Evolutionary conservation across 139 green algal species (phyloP).

Genomic region (Trebouxia sp.): DNA sequence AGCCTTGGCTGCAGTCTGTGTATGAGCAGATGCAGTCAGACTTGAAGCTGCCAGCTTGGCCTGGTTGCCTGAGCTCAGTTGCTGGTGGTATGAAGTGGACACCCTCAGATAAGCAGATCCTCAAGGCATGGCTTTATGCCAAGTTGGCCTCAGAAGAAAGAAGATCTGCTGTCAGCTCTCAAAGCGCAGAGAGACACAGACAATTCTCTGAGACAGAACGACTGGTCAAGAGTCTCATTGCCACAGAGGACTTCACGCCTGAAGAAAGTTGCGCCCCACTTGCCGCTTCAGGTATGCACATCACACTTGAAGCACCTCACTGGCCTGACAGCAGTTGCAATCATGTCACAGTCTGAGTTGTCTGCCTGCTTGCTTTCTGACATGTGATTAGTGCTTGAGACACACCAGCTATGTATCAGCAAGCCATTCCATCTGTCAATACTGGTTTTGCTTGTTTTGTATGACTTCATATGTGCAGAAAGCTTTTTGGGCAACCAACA

Average conservation of each 20-base stretch:
- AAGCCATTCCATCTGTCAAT: no score
- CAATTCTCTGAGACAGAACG: constrained; percentile 1
- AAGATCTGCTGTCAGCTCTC: background rate
- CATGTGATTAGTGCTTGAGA: no score
- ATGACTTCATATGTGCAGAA: no score
- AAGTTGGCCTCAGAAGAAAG: background rate
- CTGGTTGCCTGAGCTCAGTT: background rate
- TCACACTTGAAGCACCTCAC: no score
- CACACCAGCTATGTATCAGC: no score
- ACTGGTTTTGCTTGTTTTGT: no score
- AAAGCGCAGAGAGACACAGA: background rate
- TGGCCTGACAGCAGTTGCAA: no score
- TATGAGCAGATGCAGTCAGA: background rate
- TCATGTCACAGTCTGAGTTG: no score
- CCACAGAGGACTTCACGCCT: background rate
- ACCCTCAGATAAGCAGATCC: background rate
- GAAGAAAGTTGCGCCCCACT: background rate
- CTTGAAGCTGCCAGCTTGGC: background rate
- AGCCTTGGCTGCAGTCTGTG: background rate
- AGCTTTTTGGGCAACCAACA: no score
- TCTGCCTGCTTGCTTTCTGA: no score
- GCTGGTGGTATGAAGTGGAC: background rate
- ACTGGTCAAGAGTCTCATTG: background rate
- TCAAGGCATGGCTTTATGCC: background rate
- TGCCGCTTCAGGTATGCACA: background rate